Evolutionary conservation across 768 basidiomycete genomes (phyloP).

Genomic region (Panaeolus cyanescens): DNA sequence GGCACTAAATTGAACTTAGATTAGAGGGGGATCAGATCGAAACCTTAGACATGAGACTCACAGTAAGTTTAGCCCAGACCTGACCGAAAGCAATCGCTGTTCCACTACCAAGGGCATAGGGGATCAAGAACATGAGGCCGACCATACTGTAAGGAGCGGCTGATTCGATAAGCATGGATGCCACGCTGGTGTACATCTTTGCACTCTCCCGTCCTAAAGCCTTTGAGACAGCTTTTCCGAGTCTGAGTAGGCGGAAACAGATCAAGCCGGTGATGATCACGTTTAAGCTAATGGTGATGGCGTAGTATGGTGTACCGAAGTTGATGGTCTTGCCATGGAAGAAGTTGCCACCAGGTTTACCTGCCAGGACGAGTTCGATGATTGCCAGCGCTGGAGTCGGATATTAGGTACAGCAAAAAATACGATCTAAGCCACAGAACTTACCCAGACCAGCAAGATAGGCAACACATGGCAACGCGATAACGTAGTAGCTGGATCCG

Average conservation of each 20-base stretch:
- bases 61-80: conserved; percentile 43
- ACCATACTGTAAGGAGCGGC: conserved; percentile 40
- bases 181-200: conserved; percentile 37
- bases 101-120: conserved; percentile 34
- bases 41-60: conserved; percentile 19
- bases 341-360: conserved; percentile 40
- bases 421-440: neutral
- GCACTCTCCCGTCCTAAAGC: conserved; percentile 30
- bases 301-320: conserved; percentile 42
- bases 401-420: neutral
- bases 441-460: conserved; percentile 30
- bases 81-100: conserved; percentile 38
- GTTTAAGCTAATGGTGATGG: conserved; percentile 42
- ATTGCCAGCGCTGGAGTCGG: conserved; percentile 35
- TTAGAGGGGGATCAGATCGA: neutral
- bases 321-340: conserved; percentile 37
- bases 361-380: conserved; percentile 38
- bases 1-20: neutral
- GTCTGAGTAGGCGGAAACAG: conserved; percentile 34
- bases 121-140: conserved; percentile 39
- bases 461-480: conserved; percentile 24
- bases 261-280: conserved; percentile 42
- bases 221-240: conserved; percentile 26
- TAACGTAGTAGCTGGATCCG: conserved; percentile 23
- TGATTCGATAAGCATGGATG: conserved; percentile 39